Evolutionary conservation across 2,329 filamentous ascomycete species (phyloP).

Genomic region (Decorospora gaudefroyi): DNA sequence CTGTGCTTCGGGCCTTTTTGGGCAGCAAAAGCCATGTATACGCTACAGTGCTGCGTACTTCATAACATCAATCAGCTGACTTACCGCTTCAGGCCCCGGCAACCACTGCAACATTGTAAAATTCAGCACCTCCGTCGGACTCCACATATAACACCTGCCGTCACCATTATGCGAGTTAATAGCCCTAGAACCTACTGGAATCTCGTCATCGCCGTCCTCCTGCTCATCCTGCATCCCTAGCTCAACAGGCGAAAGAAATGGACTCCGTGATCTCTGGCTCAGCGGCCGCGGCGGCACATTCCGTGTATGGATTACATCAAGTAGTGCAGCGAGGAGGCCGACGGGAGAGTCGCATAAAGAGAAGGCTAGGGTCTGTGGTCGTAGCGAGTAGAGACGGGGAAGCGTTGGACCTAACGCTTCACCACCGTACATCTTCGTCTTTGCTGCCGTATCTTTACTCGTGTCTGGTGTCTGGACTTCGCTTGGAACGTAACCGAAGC

Average conservation of each 20-base stretch:
- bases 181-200: no score
- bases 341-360: constrained; percentile 48
- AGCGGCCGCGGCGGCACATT: constrained; percentile 16
- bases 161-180: constrained; percentile 1
- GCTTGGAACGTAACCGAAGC: constrained; percentile 61
- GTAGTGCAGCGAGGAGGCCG: constrained; percentile 40
- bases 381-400: constrained; percentile 35
- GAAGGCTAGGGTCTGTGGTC: constrained; percentile 46
- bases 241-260: constrained; percentile 41
- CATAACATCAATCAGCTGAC: background rate
- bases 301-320: constrained; percentile 41
- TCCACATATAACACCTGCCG: constrained; percentile 9
- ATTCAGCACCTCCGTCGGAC: constrained; percentile 60
- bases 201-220: constrained; percentile 8
- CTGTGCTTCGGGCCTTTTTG: background rate
- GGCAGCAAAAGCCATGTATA: background rate
- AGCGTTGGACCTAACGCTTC: constrained; percentile 22
- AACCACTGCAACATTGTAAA: constrained; percentile 62
- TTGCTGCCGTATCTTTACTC: background rate
- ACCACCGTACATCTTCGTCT: background rate
- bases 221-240: constrained; percentile 32
- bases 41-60: background rate
- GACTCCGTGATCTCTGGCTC: constrained; percentile 30
- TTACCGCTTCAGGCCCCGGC: constrained; percentile 61
- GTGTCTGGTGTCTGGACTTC: constrained; percentile 50